Evolutionary conservation across 2,329 filamentous ascomycete species (phyloP).

Genomic region (Fusarium buharicum): DNA sequence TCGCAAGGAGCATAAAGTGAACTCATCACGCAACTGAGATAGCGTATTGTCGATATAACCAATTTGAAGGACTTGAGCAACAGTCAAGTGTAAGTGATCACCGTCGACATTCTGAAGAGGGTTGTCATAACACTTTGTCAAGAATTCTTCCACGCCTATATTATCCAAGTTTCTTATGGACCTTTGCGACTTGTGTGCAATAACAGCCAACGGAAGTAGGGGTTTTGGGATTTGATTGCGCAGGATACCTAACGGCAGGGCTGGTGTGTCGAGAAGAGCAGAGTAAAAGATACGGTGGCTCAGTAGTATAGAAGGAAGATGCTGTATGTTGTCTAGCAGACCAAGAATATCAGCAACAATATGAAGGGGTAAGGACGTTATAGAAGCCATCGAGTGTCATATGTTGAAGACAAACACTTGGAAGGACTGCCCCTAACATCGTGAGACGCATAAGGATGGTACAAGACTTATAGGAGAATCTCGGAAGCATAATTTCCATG

Average conservation of each 20-base stretch:
- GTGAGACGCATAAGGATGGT: neutral
- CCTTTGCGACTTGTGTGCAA: conserved; percentile 29
- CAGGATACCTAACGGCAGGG: conserved; percentile 33
- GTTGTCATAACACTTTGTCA: conserved; percentile 28
- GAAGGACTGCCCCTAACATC: neutral
- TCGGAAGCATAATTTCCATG: neutral
- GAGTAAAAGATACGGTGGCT: conserved; percentile 41
- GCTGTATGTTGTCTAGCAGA: conserved; percentile 29
- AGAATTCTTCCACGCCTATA: conserved; percentile 18
- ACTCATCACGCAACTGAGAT: conserved; percentile 14
- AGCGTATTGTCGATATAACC: conserved; percentile 28
- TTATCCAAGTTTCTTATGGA: conserved; percentile 11
- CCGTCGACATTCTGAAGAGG: conserved; percentile 18
- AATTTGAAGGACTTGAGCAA: conserved; percentile 32
- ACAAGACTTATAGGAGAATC: conserved; percentile 6
- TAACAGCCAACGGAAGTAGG: conserved; percentile 28
- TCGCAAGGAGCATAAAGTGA: conserved; percentile 15
- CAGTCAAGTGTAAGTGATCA: conserved; percentile 13
- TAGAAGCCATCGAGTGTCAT: conserved; percentile 27
- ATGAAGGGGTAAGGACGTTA: conserved; percentile 40
- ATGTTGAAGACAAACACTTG: neutral
- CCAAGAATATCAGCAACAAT: conserved; percentile 38
- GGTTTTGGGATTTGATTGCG: conserved; percentile 32
- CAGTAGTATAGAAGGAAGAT: conserved; percentile 30
- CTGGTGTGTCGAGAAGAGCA: conserved; percentile 35